Percentiles rank a stretch among this genome's conserved stretches.
Conservation (phyloP, 2,329 filamentous ascomycete genomes). For the Epichloe sylvatica region DNA sequence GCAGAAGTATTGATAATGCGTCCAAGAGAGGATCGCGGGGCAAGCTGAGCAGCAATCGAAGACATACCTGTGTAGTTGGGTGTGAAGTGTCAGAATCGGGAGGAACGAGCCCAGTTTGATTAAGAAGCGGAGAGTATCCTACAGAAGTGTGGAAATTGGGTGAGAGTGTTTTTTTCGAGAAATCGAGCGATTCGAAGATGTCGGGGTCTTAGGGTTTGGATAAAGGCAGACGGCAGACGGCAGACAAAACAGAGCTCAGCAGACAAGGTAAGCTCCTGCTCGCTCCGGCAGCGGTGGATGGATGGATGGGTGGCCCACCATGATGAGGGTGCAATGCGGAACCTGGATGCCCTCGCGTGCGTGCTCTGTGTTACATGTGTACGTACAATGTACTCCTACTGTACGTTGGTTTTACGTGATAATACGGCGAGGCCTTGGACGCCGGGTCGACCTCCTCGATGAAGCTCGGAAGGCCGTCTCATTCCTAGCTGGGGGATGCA, state of each 20-base stretch:
- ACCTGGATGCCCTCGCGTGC: not conserved
- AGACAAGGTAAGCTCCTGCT: not conserved
- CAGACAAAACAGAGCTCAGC: not conserved
- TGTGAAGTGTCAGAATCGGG: not conserved
- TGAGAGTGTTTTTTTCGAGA: not conserved
- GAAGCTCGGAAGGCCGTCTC: too few species aligned
- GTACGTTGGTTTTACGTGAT: too few species aligned
- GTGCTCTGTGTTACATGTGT: too few species aligned
- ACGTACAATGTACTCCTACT: too few species aligned
- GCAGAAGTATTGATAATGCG: conserved; percentile 2
- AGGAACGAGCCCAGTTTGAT: not conserved
- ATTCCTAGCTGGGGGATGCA: too few species aligned
- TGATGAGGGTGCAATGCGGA: too few species aligned
- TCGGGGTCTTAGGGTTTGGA: too few species aligned
- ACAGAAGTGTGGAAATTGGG: not conserved
- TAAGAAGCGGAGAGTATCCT: not conserved
- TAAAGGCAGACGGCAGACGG: not conserved
- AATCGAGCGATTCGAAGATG: too few species aligned
- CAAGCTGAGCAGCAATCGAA: conserved; percentile 8
- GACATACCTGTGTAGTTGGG: conserved; percentile 14
- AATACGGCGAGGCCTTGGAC: too few species aligned
- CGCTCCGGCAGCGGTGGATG: not conserved
- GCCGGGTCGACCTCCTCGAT: too few species aligned
- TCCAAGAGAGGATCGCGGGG: conserved; percentile 5
- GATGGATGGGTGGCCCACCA: not conserved